Percentiles rank a stretch among this genome's conserved stretches.
Conservation (phyloP, 805 yeast genomes). For the Kluyveromyces siamensis region DNA sequence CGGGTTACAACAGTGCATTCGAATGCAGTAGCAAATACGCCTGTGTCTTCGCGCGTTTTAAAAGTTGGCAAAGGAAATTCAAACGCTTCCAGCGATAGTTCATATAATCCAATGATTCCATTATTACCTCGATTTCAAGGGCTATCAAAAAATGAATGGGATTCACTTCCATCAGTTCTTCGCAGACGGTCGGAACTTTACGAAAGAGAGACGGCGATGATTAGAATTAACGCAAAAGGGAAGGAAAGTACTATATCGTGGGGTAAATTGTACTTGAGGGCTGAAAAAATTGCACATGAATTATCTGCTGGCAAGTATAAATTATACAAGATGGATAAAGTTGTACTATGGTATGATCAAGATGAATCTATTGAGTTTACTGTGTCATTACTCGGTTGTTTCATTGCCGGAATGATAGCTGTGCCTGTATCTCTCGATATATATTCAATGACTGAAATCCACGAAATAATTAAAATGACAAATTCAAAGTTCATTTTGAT, state of each 20-base stretch:
- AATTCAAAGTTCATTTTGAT: slow-evolving; percentile 71
- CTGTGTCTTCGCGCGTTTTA: not conserved
- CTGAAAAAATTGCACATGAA: slow-evolving; percentile 74
- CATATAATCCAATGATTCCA: slow-evolving; percentile 28
- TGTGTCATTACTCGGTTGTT: slow-evolving; percentile 82
- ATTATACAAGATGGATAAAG: slow-evolving; percentile 73
- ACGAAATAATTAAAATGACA: slow-evolving; percentile 62
- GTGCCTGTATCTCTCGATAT: slow-evolving; percentile 80
- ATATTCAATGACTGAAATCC: slow-evolving; percentile 53
- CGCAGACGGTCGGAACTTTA: slow-evolving; percentile 62
- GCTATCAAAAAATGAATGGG: slow-evolving; percentile 46
- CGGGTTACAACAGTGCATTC: slow-evolving; percentile 27
- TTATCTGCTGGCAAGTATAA: slow-evolving; percentile 35
- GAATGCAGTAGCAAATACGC: slow-evolving; percentile 13
- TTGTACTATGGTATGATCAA: slow-evolving; percentile 73
- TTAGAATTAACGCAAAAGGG: slow-evolving; percentile 67
- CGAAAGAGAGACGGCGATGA: slow-evolving; percentile 60
- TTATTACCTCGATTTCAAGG: slow-evolving; percentile 34
- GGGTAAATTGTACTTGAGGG: slow-evolving; percentile 76
- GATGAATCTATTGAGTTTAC: slow-evolving; percentile 79
- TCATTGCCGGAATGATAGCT: slow-evolving; percentile 88
- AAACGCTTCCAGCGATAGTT: not conserved
- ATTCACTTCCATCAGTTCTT: slow-evolving; percentile 61
- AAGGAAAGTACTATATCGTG: slow-evolving; percentile 78
- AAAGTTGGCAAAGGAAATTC: not conserved